Base-by-base conservation (phyloP, 257 asterid species). In the Knoxia roxburghii region DNA sequence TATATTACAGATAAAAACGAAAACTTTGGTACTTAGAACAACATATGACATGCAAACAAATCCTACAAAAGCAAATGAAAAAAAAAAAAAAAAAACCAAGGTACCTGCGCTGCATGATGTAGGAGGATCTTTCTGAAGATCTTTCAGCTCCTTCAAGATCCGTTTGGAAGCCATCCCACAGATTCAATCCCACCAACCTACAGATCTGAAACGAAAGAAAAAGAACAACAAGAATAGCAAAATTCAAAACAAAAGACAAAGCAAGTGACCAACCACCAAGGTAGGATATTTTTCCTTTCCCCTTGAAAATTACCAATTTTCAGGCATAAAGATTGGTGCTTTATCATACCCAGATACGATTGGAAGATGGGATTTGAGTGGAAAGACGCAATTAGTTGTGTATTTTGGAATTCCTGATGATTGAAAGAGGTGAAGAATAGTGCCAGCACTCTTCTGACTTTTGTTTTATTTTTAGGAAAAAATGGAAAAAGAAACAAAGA, bases 91-190 rank as follows among this genome's bases (percentile, higher is more conserved):
- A 37, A 37, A 37, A 37, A 3, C 6, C 4, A 9, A 30, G 41
- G 9, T 54, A 74, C 91, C 89, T 20, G 89, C 95, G 73, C 95
- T 85, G 85, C 91, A 87, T 30, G 91, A 85, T 63, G 89, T 78
- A 27, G 91, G 95, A 39, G 95, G 91, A 61, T 85, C 95, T 65
- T 80, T 85, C 81, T 84, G 95, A 48, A 85, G 84, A 81, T 87
- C 89, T 74, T 83, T 87, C 64, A 87, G 85, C 77, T 87, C 91
- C 78, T 87, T 87, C 85, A 83, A 69, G 72, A 87, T 87, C 78
- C 95, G 81, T 64, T 87, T 87, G 68, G 91, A 87, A 75, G 95
- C 89, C 95, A 87, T 87, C 75, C 66, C 46, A 14, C 57, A 49
- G 75, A 60, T 40, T 21, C 49, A 60, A 68, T 58, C 45, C 41